These are phyloP conservation scores for Syncephalastrum monosporum DNA, from an alignment of 371 early-diverging fungal species.

Conservation along the genomic window DNA sequence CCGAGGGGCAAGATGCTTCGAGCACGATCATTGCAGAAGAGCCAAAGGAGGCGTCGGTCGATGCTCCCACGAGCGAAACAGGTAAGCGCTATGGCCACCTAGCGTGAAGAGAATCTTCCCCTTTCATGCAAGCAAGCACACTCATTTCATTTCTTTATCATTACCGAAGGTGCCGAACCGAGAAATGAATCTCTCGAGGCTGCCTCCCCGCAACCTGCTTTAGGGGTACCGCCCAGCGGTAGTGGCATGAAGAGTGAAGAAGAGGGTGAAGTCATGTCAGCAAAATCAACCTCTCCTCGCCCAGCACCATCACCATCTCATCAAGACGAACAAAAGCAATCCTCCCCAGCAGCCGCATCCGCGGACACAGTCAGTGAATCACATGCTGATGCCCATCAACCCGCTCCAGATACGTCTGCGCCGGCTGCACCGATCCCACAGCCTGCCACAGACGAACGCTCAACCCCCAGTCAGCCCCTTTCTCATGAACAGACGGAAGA, in stretches of 20 bases:
- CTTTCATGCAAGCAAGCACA: not conserved
- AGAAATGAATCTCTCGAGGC: slow-evolving; percentile 10
- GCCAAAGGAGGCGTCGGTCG: not conserved
- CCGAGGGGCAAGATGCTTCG: not conserved
- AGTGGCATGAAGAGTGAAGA: slow-evolving; percentile 37
- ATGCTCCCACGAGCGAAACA: slow-evolving; percentile 1
- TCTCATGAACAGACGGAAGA: slow-evolving; percentile 1
- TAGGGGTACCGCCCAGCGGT: not conserved
- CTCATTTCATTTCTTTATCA: slow-evolving; percentile 1
- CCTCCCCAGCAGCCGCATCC: not conserved
- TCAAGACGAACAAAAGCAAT: slow-evolving; percentile 1
- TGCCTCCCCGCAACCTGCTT: not conserved
- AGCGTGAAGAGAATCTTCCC: too few relatives aligned
- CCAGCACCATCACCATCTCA: slow-evolving; percentile 7
- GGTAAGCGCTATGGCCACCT: not conserved
- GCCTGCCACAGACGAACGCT: not conserved
- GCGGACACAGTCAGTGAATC: slow-evolving; percentile 2
- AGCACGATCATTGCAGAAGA: slow-evolving; percentile 3
- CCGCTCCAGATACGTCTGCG: not conserved
- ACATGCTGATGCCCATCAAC: slow-evolving; percentile 6
- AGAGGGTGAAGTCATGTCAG: slow-evolving; percentile 40
- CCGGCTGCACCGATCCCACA: not conserved
- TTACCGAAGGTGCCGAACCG: not conserved
- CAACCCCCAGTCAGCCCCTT: slow-evolving; percentile 10
- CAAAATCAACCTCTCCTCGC: slow-evolving; percentile 26